These are phyloP conservation scores for Vaccinium vitisidaea DNA, from an alignment of 148 eudicot genomes.

Conservation along the genomic window DNA sequence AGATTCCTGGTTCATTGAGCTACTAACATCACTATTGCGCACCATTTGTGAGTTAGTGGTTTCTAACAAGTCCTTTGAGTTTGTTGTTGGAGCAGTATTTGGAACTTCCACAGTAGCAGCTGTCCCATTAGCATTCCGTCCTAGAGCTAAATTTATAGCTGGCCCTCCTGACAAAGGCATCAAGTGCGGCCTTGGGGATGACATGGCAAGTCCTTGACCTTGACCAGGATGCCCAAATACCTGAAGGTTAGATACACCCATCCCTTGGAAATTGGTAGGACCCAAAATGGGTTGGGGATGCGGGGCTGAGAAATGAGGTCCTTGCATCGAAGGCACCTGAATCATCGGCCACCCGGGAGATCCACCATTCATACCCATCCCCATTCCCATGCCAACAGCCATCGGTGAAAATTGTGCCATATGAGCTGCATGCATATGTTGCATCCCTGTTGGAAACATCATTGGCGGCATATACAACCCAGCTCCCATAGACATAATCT, in stretches of 20 bases:
- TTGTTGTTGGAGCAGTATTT: slow-evolving; percentile 27
- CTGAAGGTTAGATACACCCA: slow-evolving; percentile 44
- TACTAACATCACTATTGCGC: slow-evolving; percentile 31
- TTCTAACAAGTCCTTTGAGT: slow-evolving; percentile 25
- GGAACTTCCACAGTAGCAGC: slow-evolving; percentile 29
- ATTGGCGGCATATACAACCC: slow-evolving; percentile 82
- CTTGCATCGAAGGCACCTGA: slow-evolving; percentile 50
- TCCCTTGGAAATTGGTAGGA: slow-evolving; percentile 41
- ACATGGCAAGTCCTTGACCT: slow-evolving; percentile 63
- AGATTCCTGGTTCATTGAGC: slow-evolving; percentile 30
- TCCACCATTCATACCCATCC: slow-evolving; percentile 54
- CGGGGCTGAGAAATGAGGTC: slow-evolving; percentile 43
- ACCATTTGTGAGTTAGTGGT: slow-evolving; percentile 28
- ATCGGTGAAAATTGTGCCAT: slow-evolving; percentile 66
- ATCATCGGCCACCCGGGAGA: slow-evolving; percentile 42
- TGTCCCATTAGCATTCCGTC: slow-evolving; percentile 29
- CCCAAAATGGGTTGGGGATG: slow-evolving; percentile 21
- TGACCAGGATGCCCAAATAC: slow-evolving; percentile 55
- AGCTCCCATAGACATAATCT: slow-evolving; percentile 88
- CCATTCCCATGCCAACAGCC: slow-evolving; percentile 63
- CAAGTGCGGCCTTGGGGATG: slow-evolving; percentile 41
- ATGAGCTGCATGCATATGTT: slow-evolving; percentile 63
- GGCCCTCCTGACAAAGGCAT: slow-evolving; percentile 31
- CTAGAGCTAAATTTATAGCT: slow-evolving; percentile 32
- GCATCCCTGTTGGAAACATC: slow-evolving; percentile 79